Evolutionary conservation across 2,329 filamentous ascomycete genomes (phyloP).

Genomic region (Cordyceps cicadae): DNA sequence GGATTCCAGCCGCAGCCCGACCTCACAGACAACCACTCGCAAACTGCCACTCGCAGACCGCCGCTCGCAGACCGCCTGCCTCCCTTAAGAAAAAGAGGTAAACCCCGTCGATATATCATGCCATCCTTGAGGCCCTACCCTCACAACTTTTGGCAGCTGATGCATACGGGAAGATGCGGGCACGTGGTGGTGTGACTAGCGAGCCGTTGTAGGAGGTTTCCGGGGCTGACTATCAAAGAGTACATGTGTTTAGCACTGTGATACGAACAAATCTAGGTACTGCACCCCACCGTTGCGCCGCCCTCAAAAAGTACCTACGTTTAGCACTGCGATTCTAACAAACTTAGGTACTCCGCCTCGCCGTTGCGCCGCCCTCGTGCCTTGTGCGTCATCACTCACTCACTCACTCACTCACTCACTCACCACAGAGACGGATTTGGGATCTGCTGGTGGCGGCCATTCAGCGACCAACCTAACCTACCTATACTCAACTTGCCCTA

Average conservation of each 20-base stretch:
- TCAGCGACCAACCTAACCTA: no score
- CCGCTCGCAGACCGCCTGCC: background rate
- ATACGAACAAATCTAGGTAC: background rate
- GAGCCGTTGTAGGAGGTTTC: background rate
- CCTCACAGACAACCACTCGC: background rate
- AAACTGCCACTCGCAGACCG: background rate
- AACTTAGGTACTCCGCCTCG: background rate
- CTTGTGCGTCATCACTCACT: constrained; percentile 9
- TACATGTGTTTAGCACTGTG: background rate
- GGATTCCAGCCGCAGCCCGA: background rate
- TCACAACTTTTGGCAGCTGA: background rate
- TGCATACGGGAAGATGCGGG: background rate
- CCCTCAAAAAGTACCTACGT: background rate
- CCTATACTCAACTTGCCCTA: background rate
- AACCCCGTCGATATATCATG: background rate
- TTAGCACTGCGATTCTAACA: background rate
- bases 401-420: constrained; percentile 4
- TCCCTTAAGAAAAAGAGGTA: background rate
- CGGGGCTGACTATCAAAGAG: background rate
- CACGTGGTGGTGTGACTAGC: constrained; percentile 8
- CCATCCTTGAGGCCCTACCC: background rate
- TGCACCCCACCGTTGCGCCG: background rate
- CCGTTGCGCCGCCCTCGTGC: constrained; percentile 2
- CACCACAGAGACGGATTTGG: no score
- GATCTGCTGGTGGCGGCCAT: background rate